Evolutionary conservation across 2,329 filamentous ascomycete species (phyloP).

Genomic region (Esteya vermicola): DNA sequence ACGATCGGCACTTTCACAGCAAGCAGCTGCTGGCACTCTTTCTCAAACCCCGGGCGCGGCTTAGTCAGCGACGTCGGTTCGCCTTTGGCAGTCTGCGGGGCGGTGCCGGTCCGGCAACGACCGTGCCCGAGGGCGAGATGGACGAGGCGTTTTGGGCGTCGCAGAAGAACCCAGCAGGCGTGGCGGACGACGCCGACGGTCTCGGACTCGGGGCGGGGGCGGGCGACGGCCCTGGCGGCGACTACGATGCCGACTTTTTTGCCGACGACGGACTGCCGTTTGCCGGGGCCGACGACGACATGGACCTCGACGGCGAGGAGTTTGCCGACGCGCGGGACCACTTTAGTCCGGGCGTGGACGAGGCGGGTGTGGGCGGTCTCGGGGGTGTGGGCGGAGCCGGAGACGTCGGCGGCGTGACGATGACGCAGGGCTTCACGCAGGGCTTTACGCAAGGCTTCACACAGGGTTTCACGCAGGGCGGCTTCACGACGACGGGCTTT

Average conservation of each 20-base stretch:
- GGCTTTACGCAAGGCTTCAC: constrained; percentile 21
- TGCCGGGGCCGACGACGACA: constrained; percentile 52
- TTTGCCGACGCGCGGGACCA: constrained; percentile 73
- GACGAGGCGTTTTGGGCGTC: constrained; percentile 94
- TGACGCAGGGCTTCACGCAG: not conserved
- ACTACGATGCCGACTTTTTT: constrained; percentile 97
- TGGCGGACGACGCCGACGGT: constrained; percentile 38
- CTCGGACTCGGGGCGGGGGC: no score
- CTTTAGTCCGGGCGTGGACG: constrained; percentile 52
- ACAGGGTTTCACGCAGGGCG: constrained; percentile 17
- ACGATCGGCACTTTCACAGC: constrained; percentile 97
- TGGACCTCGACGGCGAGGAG: constrained; percentile 45
- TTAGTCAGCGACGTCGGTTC: constrained; percentile 51
- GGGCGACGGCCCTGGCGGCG: constrained; percentile 48
- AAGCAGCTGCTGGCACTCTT: constrained; percentile 80
- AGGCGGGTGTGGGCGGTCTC: not conserved
- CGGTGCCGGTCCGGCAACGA: constrained; percentile 8
- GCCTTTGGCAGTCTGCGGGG: constrained; percentile 20
- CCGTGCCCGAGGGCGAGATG: constrained; percentile 59
- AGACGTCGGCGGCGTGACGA: not conserved
- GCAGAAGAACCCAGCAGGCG: constrained; percentile 38
- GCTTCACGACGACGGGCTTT: constrained; percentile 26
- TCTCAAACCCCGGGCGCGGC: constrained; percentile 81
- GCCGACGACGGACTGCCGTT: constrained; percentile 70
- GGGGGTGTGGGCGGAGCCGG: constrained; percentile 15